Evolutionary conservation across 805 yeast genomes (phyloP).

Genomic region (Ogataea degrootiae): DNA sequence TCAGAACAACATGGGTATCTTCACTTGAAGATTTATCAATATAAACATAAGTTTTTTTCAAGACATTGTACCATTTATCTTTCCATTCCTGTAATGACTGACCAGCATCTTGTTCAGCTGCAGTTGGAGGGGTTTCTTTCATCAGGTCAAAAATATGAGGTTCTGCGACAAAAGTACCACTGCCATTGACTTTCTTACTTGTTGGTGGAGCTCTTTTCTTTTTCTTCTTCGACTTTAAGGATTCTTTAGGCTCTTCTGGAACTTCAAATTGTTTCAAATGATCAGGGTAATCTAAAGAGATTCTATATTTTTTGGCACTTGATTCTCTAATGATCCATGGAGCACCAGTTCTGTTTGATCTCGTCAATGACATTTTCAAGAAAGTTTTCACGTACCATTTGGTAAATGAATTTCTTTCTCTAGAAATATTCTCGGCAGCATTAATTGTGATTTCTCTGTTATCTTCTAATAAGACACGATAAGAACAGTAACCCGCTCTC

Average conservation of each 20-base stretch:
- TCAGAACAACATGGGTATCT: constrained; percentile 33
- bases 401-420: constrained; percentile 85
- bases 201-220: constrained; percentile 1
- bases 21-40: constrained; percentile 40
- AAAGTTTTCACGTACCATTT: constrained; percentile 89
- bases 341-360: constrained; percentile 83
- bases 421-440: constrained; percentile 56
- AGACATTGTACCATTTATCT: constrained; percentile 45
- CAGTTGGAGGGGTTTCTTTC: constrained; percentile 34
- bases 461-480: constrained; percentile 57
- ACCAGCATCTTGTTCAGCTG: constrained; percentile 33
- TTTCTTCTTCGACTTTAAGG: constrained; percentile 1
- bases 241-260: constrained; percentile 3
- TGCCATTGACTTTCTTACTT: constrained; percentile 3
- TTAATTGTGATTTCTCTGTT: constrained; percentile 63
- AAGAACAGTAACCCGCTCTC: constrained; percentile 52
- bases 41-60: constrained; percentile 42
- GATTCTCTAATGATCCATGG: constrained; percentile 91
- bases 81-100: constrained; percentile 47
- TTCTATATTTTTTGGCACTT: constrained; percentile 65
- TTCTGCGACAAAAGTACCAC: neutral
- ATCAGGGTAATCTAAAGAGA: constrained; percentile 55
- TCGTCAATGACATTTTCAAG: constrained; percentile 68
- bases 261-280: constrained; percentile 37
- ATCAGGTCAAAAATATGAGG: constrained; percentile 28